Evolutionary conservation across 139 green algal genomes (phyloP).

Genomic region (Chlorella sorokiniana): DNA sequence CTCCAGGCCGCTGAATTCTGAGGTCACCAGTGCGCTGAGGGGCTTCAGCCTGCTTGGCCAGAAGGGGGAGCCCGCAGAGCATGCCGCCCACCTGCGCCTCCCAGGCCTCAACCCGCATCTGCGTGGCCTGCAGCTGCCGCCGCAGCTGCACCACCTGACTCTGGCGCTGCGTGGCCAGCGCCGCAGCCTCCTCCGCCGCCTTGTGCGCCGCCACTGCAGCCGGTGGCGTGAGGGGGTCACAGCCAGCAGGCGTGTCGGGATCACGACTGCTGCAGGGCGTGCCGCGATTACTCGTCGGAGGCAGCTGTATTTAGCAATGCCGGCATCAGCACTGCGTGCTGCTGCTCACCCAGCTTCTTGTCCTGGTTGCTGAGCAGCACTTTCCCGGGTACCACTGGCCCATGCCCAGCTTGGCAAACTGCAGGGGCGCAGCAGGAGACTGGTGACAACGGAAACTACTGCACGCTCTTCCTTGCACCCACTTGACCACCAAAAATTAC

Average conservation of each 20-base stretch:
- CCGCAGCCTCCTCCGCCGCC: background rate
- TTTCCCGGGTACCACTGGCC: conserved; percentile 16
- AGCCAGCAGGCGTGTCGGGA: background rate
- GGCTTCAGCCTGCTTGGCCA: background rate
- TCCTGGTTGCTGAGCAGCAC: background rate
- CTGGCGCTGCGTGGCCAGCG: background rate
- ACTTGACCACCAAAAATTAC: background rate
- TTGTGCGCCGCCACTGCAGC: background rate
- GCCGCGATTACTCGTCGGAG: background rate
- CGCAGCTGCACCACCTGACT: background rate
- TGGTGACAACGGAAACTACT: no score
- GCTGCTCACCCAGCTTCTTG: background rate
- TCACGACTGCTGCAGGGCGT: background rate
- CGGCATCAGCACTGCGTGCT: background rate
- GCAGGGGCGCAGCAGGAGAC: background rate
- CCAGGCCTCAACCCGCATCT: background rate
- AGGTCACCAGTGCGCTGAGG: no score
- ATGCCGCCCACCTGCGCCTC: conserved; percentile 1
- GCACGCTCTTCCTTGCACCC: no score
- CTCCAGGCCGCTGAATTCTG: no score
- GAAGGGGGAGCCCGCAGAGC: background rate
- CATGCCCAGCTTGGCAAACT: background rate
- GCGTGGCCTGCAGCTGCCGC: background rate
- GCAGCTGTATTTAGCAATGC: background rate
- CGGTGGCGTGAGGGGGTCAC: no score